Evolutionary conservation across 768 basidiomycete genomes (phyloP), one percentile per base, ranked within the genome.

Genomic region (Grammothele lineata): DNA sequence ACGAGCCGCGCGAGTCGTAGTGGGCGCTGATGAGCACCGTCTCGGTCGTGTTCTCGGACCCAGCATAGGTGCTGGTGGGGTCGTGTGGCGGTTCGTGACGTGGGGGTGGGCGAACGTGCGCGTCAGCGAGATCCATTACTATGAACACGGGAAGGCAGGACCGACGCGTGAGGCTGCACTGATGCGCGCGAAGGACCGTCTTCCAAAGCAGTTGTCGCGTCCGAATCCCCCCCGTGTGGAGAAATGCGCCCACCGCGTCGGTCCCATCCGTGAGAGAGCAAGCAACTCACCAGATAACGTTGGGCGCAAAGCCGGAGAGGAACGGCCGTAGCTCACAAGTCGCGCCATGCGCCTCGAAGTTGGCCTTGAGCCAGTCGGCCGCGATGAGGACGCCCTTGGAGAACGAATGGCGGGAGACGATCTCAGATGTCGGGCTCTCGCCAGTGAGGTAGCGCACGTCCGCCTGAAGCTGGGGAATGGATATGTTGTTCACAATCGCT

Each of bases 1-100:
- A 95, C 0, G 87, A 87, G 15, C 92, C 92, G 30, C 92, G 84
- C 37, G 87, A 90, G 61, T 96, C 92, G 60, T 94, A 96, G 63
- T 95, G 93, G 2, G 83, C 89, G 47, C 85, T 85, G 42, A 95
- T 69, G 39, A 96, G 70, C 35, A 92, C 78, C 1, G 74, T 82
- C 22, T 81, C 73, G 27, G 72, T 80, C 2, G 81, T 81, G 30
- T 82, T 70, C 36, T 68, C 69, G n/a, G 69, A 66, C 6, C 79
- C 64, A 2, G 70, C 44, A 56, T 88, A 89, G 35, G 78, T 73
- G 60, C 88, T 87, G 56, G 15, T 47, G n/a, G n/a, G n/a, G n/a
- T n/a, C n/a, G n/a, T n/a, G n/a, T n/a, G n/a, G n/a, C n/a, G n/a
- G n/a, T n/a, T n/a, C n/a, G n/a, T n/a, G n/a, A n/a, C n/a, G n/a